Percentiles rank a stretch among this genome's conserved stretches.
Evolutionary conservation across 2,329 filamentous ascomycete species (phyloP).

Genomic region (Monilinia aucupariae): DNA sequence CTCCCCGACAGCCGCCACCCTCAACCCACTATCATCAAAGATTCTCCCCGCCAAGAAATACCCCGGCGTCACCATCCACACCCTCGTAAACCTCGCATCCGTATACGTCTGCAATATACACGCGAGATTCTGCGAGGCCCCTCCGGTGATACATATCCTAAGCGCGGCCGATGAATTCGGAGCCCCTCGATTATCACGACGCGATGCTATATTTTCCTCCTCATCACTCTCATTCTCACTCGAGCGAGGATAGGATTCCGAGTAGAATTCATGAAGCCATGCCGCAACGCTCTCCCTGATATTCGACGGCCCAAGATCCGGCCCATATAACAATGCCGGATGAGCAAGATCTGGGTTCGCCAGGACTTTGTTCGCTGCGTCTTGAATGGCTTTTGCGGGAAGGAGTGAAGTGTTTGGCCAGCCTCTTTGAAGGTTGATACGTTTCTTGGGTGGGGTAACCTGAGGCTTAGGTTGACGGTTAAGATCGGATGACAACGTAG

Average conservation of each 20-base stretch:
- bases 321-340: slow-evolving; percentile 56
- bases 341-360: slow-evolving; percentile 53
- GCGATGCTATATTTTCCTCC: background rate
- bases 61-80: slow-evolving; percentile 78
- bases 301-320: slow-evolving; percentile 68
- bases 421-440: slow-evolving; percentile 61
- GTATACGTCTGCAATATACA: slow-evolving; percentile 74
- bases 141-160: slow-evolving; percentile 75
- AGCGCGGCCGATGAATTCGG: slow-evolving; percentile 31
- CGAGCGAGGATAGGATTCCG: background rate
- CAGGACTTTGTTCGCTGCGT: slow-evolving; percentile 50
- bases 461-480: too few relatives aligned
- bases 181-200: background rate
- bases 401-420: slow-evolving; percentile 51
- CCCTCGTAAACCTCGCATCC: slow-evolving; percentile 68
- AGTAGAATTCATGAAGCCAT: slow-evolving; percentile 58
- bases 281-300: slow-evolving; percentile 61
- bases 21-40: slow-evolving; percentile 76
- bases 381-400: slow-evolving; percentile 35
- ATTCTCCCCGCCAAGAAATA: slow-evolving; percentile 84
- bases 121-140: slow-evolving; percentile 77
- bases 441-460: slow-evolving; percentile 19
- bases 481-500: background rate
- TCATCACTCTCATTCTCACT: background rate
- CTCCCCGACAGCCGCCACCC: slow-evolving; percentile 66